Evolutionary conservation across 1,139 yeast species (phyloP), one percentile per base, ranked within the genome.

Genomic region (Insectozyma bohioensis): DNA sequence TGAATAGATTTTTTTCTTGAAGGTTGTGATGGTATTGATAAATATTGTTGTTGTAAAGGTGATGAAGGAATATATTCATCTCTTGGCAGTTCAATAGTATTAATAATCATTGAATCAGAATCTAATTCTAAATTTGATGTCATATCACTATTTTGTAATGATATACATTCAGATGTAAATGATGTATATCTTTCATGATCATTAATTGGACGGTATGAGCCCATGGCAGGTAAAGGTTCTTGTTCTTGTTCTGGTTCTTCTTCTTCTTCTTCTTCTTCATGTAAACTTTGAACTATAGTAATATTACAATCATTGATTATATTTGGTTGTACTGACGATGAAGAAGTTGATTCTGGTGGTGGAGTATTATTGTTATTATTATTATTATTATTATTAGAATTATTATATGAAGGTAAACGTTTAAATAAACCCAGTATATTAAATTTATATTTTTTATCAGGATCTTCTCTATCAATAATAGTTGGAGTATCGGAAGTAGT

Each of bases 111-210:
- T 3, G 29, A 22, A 12, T 34, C 28, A 8, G 35, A 20, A 16
- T 31, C 27, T 19, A 29, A 22, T 6, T 28, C 54, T 23, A 46
- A 35, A 26, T 49, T 54, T 11, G 57, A 50, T 4, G 34, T 37
- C 71, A 65, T 63, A 34, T 65, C 72, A 42, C 67, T 59, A 42
- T 63, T 62, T 46, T 54, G 67, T 27, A 66, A 52, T 15, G 67
- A 59, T 12, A 66, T 58, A 32, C 71, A 65, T 34, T 64, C 70
- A 16, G 70, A 48, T 18, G 63, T 60, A 48, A 61, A 61, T 10
- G 63, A 53, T 9, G 56, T 49, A 42, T 60, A 60, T 22, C 59
- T 41, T 19, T 42, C 42, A 11, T 39, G 33, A 25, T 35, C 33
- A 18, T 26, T 31, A n/a, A 13, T 12, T 11, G 12, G 9, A 12